Evolutionary conservation across 495 filamentous ascomycete genomes (phyloP), one percentile per base, ranked within the genome.

Genomic region (Penicillium cosmopolitanum): DNA sequence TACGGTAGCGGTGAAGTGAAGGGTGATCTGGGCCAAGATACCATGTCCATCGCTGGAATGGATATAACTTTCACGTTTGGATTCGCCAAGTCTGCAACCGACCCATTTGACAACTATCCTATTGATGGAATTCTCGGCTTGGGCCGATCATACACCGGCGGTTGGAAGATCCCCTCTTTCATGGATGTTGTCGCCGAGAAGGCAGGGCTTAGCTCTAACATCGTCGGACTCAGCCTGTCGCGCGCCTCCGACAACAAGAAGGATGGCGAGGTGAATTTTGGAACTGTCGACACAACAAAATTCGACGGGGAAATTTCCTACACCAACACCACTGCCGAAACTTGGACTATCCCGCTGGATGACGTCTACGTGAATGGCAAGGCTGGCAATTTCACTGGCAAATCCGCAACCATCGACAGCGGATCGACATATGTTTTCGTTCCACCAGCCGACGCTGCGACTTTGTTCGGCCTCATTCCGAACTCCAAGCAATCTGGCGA

Each of bases 101-200:
- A 84, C 51, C 84, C 92, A 50, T 94, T 96, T 71, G 59, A 73
- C 31, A 81, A 80, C 60, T 95, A 92, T 64, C 87, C 91, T 16
- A 89, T 95, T 62, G 92, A 96, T 66, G 92, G 92, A n/a, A 95
- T 96, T 50, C 72, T 96, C 6, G 92, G 90, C 7, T 74, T 96
- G n/a, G 86, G 86, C 8, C 85, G 73, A 63, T 76, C 72, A 52
- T 73, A 59, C 64, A 76, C 65, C 38, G 72, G 57, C 36, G 71
- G 70, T 7, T 78, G 77, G 63, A 70, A 72, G 11, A 78, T 79
- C 9, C 81, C 86, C 31, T 87, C 83, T 1, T 85, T 92, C 63
- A 81, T 93, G 74, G 81, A 86, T 36, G 66, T 75, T 25, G 75
- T 94, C 21, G 76, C 74, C n/a, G 61, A 81, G 4, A 73, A 83